These are phyloP conservation scores for Chlamydomonas applanata DNA, from an alignment of 139 green algal genomes.

Conservation along the genomic window DNA sequence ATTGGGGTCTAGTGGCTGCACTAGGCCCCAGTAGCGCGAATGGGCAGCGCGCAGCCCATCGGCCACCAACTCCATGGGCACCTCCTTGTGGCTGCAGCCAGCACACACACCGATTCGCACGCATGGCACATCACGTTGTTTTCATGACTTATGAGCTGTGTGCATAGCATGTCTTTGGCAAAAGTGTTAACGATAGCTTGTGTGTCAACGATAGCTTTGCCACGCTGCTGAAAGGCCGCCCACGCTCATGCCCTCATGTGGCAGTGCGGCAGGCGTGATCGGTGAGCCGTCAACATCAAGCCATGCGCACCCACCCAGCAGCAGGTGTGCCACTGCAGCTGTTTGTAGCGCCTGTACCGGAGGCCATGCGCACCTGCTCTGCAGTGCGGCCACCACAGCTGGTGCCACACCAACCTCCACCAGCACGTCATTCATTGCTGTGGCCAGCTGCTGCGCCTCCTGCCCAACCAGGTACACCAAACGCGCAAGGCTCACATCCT, in stretches of 20 bases:
- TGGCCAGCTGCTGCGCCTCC: neutral
- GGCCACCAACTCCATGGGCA: slow-evolving; percentile 11
- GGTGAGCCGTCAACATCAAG: too few relatives aligned
- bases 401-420: slow-evolving; percentile 23
- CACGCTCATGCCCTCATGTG: too few relatives aligned
- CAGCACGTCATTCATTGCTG: slow-evolving; percentile 20
- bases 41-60: slow-evolving; percentile 15
- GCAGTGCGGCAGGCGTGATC: too few relatives aligned
- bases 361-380: slow-evolving; percentile 17
- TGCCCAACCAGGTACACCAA: slow-evolving; percentile 26
- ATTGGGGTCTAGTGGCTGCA: slow-evolving; percentile 14
- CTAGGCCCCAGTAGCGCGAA: slow-evolving; percentile 20
- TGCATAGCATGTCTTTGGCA: neutral
- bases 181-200: too few relatives aligned
- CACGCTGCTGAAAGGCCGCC: too few relatives aligned
- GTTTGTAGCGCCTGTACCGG: too few relatives aligned
- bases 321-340: too few relatives aligned
- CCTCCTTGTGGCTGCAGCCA: slow-evolving; percentile 10
- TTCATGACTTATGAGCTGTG: neutral
- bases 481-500: slow-evolving; percentile 7
- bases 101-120: neutral
- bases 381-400: slow-evolving; percentile 17
- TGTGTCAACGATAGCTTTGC: too few relatives aligned
- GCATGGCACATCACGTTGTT: neutral
- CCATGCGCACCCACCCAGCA: too few relatives aligned